These are phyloP conservation scores for Sanguinoderma infundibulare DNA, from an alignment of 1,284 basidiomycete species.

Conservation along the genomic window DNA sequence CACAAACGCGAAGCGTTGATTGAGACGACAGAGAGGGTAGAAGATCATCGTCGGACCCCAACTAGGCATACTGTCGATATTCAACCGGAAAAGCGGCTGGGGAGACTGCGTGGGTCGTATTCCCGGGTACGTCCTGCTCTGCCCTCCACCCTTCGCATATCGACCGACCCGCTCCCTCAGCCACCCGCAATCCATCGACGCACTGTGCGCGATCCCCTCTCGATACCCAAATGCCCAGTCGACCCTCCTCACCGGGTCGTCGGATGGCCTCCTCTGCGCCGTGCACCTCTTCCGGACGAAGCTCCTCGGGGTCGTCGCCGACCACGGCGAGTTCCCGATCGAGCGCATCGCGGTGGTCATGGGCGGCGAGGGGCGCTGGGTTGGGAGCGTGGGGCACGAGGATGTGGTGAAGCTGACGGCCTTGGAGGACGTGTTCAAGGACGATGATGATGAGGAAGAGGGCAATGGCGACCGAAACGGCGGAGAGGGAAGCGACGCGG, in stretches of 20 bases:
- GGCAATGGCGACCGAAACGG: slow-evolving; percentile 23
- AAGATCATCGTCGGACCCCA: slow-evolving; percentile 93
- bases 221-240: slow-evolving; percentile 67
- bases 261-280: slow-evolving; percentile 90
- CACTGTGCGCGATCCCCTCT: slow-evolving; percentile 75
- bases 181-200: slow-evolving; percentile 88
- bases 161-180: slow-evolving; percentile 40
- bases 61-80: slow-evolving; percentile 89
- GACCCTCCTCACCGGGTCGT: slow-evolving; percentile 90
- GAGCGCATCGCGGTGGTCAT: slow-evolving; percentile 77
- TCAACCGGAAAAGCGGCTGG: slow-evolving; percentile 87
- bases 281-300: slow-evolving; percentile 92
- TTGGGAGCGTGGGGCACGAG: slow-evolving; percentile 94
- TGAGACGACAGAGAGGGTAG: slow-evolving; percentile 50
- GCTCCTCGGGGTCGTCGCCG: slow-evolving; percentile 87
- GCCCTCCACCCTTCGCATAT: background rate
- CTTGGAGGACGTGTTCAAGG: slow-evolving; percentile 67
- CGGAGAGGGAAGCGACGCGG: slow-evolving; percentile 28
- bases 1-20: background rate
- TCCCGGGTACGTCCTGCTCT: slow-evolving; percentile 63
- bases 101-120: slow-evolving; percentile 94
- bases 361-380: slow-evolving; percentile 70
- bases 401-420: slow-evolving; percentile 87
- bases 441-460: slow-evolving; percentile 51
- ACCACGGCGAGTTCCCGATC: slow-evolving; percentile 90